Base-by-base conservation (phyloP, 192 early-diverging fungal genomes). In the Thoreauomyces humboldtii region DNA sequence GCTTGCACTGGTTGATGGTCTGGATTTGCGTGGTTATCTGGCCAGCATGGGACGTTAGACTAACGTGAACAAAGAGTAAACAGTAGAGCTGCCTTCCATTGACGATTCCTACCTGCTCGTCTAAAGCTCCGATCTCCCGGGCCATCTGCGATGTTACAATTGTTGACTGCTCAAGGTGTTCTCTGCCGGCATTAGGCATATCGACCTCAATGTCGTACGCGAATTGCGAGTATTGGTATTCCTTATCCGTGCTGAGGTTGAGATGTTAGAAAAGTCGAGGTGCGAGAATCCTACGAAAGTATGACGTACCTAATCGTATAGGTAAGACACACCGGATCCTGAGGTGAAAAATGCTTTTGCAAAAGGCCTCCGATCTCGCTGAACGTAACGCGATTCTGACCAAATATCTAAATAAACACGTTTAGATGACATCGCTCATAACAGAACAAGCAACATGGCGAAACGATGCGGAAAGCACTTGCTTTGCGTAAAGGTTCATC, bases 191-290 rank as follows among this genome's bases (percentile, higher is more conserved):
- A 69, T 91, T 89, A 60, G 93, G 92, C 4, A 92, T 70, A 45
- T 95, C 93, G 0, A 98, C 93, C 56, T 96, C 87, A 27, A 98
- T 74, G 70, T 98, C 96, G 71, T 89, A 98, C 19, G 91, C 94
- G 51, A 89, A 78, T 65, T 82, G 75, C 21, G 83, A 82, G 50
- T 87, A 80, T 42, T 91, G 83, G 64, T 84, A 88, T 31, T 84
- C 85, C 65, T 92, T 86, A 67, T 93, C 93, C 0, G 86, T 80
- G 21, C 81, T 86, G 56, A 5, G 31, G 0, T 52, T 22, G 14
- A 34, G 28, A 53, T 29, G 24, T 2, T 25, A 17, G n/a, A 17
- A 6, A 32, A 19, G 7, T 22, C 22, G 48, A 21, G 48, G 22
- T 21, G 22, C 15, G 9, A 51, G 7, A 15, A 9, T 51, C 22